These are phyloP conservation scores for Rhynchosporium graminicola DNA, from an alignment of 2,329 filamentous ascomycete genomes.

Conservation along the genomic window DNA sequence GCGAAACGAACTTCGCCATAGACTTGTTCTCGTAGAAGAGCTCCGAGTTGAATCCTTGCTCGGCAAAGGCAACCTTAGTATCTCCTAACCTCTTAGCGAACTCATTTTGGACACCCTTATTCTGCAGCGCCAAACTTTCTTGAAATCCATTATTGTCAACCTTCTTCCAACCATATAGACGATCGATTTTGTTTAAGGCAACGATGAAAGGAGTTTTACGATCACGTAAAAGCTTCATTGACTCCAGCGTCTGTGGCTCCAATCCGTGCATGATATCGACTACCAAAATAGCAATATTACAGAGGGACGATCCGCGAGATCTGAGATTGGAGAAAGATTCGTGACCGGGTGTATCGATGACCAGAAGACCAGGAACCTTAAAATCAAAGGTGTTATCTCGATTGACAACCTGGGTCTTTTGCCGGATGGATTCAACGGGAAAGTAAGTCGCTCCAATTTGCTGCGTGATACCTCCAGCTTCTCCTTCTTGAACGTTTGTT, in stretches of 20 bases:
- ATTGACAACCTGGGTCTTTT: constrained; percentile 95
- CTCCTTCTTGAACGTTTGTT: constrained; percentile 97
- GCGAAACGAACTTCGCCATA: constrained; percentile 90
- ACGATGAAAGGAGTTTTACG: constrained; percentile 98
- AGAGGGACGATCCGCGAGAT: constrained; percentile 94
- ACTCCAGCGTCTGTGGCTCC: constrained; percentile 95
- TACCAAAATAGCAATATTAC: constrained; percentile 98
- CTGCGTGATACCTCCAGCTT: constrained; percentile 99
- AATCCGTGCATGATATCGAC: constrained; percentile 99
- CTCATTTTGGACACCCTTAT: constrained; percentile 89
- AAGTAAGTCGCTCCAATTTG: constrained; percentile 99
- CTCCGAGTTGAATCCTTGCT: constrained; percentile 98
- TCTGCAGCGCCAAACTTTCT: constrained; percentile 86
- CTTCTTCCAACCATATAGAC: constrained; percentile 98
- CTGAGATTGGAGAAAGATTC: constrained; percentile 99
- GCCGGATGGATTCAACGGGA: constrained; percentile 86
- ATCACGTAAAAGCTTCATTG: constrained; percentile 90
- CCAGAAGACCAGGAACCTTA: constrained; percentile 93
- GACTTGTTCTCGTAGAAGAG: constrained; percentile 98
- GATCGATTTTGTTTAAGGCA: constrained; percentile 99
- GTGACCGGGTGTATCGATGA: constrained; percentile 99
- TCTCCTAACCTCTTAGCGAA: constrained; percentile 87
- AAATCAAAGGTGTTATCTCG: constrained; percentile 87
- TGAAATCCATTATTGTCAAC: constrained; percentile 98
- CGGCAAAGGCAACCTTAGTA: constrained; percentile 90